phyloP scores from a whole-genome alignment of 129 eudicot species.

The sunflower (Helianthus annuus) region DNA sequence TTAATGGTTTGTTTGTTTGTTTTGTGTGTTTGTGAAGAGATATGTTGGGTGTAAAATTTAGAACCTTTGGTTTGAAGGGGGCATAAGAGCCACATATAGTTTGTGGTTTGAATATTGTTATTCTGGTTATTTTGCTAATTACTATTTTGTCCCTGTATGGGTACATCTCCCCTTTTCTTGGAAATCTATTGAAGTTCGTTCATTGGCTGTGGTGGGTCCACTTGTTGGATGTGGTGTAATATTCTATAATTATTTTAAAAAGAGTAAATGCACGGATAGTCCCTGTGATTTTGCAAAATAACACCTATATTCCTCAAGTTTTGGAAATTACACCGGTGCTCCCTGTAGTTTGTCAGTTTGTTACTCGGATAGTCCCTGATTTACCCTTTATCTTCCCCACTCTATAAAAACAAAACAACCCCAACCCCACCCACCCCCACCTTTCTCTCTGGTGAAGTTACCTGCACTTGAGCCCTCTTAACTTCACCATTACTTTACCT shows the following conservation, averaged over 20 bases:
- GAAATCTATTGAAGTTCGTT: neutral
- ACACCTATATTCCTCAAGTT: too few species aligned
- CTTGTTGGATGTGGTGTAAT: constrained; percentile 3
- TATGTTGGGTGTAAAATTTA: constrained; percentile 27
- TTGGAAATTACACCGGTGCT: too few species aligned
- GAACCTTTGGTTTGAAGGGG: constrained; percentile 36
- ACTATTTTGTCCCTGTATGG: neutral
- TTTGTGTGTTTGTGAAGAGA: neutral
- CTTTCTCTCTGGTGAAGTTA: too few species aligned
- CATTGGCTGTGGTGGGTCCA: constrained; percentile 11
- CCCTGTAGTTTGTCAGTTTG: too few species aligned
- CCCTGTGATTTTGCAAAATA: too few species aligned
- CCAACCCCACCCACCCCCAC: too few species aligned
- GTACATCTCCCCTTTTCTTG: neutral
- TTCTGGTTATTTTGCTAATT: constrained; percentile 14
- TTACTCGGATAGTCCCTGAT: too few species aligned
- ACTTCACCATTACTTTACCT: too few species aligned
- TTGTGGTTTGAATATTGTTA: constrained; percentile 31
- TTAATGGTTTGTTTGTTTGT: constrained; percentile 8
- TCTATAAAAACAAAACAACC: too few species aligned
- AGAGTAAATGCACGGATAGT: too few species aligned
- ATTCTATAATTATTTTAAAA: neutral
- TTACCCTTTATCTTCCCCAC: too few species aligned
- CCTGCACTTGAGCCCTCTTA: too few species aligned
- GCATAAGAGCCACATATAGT: constrained; percentile 54